These are phyloP conservation scores for Lactarius quietus DNA, from an alignment of 768 basidiomycete genomes.

Conservation along the genomic window DNA sequence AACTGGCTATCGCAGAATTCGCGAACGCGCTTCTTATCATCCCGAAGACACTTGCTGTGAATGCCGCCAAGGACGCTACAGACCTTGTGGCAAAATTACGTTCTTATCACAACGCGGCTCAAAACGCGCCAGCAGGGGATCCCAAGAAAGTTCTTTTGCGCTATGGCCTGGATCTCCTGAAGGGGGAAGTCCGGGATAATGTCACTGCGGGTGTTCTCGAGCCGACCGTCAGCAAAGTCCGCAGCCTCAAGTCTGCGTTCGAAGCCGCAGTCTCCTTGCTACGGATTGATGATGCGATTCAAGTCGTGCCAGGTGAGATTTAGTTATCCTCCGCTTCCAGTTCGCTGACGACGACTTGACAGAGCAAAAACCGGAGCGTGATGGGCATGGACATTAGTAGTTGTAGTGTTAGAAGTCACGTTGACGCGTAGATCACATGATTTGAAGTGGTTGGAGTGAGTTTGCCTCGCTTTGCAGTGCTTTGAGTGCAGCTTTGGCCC, in stretches of 20 bases:
- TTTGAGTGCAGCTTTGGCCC: not conserved
- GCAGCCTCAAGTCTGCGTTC: slow-evolving; percentile 94
- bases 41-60: slow-evolving; percentile 94
- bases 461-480: not conserved
- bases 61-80: slow-evolving; percentile 98
- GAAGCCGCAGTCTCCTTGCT: slow-evolving; percentile 94
- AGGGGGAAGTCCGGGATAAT: slow-evolving; percentile 95
- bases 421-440: slow-evolving; percentile 23
- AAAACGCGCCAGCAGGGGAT: slow-evolving; percentile 86
- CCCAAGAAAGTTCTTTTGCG: slow-evolving; percentile 87
- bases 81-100: slow-evolving; percentile 96
- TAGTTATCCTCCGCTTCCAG: not conserved
- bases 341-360: slow-evolving; percentile 12
- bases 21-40: slow-evolving; percentile 89
- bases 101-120: slow-evolving; percentile 95
- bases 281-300: slow-evolving; percentile 95
- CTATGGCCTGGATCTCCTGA: slow-evolving; percentile 92
- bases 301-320: slow-evolving; percentile 70
- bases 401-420: not conserved
- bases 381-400: slow-evolving; percentile 66
- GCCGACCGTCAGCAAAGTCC: slow-evolving; percentile 96
- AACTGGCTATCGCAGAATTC: slow-evolving; percentile 99
- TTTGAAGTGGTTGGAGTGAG: not conserved
- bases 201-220: slow-evolving; percentile 90
- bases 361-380: slow-evolving; percentile 72